Evolutionary conservation across 805 yeast species (phyloP), one percentile per base, ranked within the genome.

Genomic region (Candida ipomoeae): DNA sequence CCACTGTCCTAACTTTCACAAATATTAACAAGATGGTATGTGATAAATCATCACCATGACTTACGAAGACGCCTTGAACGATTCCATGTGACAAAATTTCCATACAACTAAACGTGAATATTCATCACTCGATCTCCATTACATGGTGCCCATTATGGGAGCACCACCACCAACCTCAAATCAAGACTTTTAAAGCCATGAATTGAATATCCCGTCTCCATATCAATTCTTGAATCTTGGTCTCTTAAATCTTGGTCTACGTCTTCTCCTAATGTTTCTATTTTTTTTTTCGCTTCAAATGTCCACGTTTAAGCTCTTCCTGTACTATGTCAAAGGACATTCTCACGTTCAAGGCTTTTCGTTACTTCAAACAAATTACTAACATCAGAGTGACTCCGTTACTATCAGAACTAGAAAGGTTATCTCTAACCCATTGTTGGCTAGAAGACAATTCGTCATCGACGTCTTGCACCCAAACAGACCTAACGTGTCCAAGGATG

Each of bases 361-460:
- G 29, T 11, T 26, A 26, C 3, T 21, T 21, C 2, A 37, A 37
- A 37, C 8, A 6, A 26, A 37, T 39, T 63, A 63, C 67, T 63
- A 63, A 61, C 61, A 40, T 35, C 38, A 87, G 96, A 87, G 96
- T 86, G 99, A 94, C 95, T 91, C 98, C 77, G 91, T 94, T 81
- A 94, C 99, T 73, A 88, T 94, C 84, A 92, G 98, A 86, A 92
- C 98, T 78, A 87, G 98, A 87, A 92, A 86, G 83, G 97, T 92
- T 82, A 88, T 92, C 80, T 80, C 96, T 80, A 94, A 94, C 96
- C 97, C 98, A 75, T 87, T 94, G 77, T 87, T 94, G 79, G 91
- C 89, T 75, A 92, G 99, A 86, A 91, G 96, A 82, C 99, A 94
- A 83, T 94, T 94, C 78, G 99, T 94, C 82, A 84, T 94, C 74